phyloP scores from a whole-genome alignment of 768 basidiomycete species.

The Boletus vinaceobasis region DNA sequence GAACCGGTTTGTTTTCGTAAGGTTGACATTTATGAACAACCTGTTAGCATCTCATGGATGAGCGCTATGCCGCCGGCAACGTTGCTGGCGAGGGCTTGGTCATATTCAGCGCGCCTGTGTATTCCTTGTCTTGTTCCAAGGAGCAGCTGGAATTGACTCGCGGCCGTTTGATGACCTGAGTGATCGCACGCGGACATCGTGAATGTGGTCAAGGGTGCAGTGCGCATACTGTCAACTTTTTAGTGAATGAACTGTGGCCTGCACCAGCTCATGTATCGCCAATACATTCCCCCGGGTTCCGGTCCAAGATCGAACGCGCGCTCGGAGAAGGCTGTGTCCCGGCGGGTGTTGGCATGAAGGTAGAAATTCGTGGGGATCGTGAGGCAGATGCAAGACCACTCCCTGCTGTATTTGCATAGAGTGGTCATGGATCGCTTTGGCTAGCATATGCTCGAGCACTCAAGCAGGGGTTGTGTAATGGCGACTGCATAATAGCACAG shows the following conservation, averaged over 20 bases:
- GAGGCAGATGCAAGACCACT: slow-evolving; percentile 36
- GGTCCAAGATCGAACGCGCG: slow-evolving; percentile 63
- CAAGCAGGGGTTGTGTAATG: background rate
- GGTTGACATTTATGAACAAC: background rate
- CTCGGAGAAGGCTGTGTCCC: slow-evolving; percentile 78
- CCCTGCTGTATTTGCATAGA: slow-evolving; percentile 16
- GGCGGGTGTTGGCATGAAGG: slow-evolving; percentile 67
- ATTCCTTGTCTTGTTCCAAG: background rate
- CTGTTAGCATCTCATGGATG: slow-evolving; percentile 72
- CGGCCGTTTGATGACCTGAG: slow-evolving; percentile 23
- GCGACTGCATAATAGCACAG: background rate
- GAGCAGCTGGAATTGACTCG: background rate
- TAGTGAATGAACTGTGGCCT: slow-evolving; percentile 57
- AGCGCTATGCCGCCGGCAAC: slow-evolving; percentile 74
- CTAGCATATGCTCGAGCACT: slow-evolving; percentile 4
- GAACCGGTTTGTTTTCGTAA: slow-evolving; percentile 46
- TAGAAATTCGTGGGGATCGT: slow-evolving; percentile 52
- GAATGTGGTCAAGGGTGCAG: slow-evolving; percentile 74
- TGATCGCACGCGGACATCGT: slow-evolving; percentile 83
- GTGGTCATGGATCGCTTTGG: slow-evolving; percentile 2
- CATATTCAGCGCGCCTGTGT: slow-evolving; percentile 76
- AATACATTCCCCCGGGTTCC: slow-evolving; percentile 84
- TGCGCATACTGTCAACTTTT: slow-evolving; percentile 67
- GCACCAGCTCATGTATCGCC: slow-evolving; percentile 70
- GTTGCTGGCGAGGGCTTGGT: slow-evolving; percentile 80